Percentiles rank a stretch among this genome's conserved stretches.
These are phyloP conservation scores for Beverwykella pulmonaria DNA, from an alignment of 495 filamentous ascomycete genomes.

Conservation along the genomic window DNA sequence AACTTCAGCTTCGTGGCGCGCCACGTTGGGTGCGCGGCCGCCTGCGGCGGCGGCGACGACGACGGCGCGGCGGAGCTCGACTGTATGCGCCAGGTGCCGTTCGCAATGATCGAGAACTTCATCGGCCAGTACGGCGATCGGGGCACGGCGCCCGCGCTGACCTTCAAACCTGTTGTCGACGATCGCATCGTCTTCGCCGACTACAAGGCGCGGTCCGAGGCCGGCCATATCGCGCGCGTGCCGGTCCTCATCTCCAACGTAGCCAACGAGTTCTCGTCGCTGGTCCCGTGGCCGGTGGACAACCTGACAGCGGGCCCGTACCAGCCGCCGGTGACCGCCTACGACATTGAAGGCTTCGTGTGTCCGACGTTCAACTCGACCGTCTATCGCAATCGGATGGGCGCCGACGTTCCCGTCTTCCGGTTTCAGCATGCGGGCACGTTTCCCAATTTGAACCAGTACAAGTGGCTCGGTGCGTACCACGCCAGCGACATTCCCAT, in stretches of 20 bases:
- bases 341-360: constrained; percentile 23
- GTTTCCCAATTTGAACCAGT: constrained; percentile 51
- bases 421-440: constrained; percentile 57
- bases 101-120: constrained; percentile 47
- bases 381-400: neutral
- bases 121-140: constrained; percentile 35
- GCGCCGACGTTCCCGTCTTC: constrained; percentile 36
- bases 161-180: constrained; percentile 48
- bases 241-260: constrained; percentile 14
- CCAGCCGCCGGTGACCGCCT: constrained; percentile 30
- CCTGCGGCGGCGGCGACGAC: constrained; percentile 42
- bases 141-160: constrained; percentile 21
- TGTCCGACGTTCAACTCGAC: constrained; percentile 43
- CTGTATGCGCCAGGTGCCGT: constrained; percentile 51
- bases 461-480: constrained; percentile 55
- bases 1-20: constrained; percentile 7
- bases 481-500: constrained; percentile 54
- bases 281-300: constrained; percentile 12
- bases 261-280: constrained; percentile 9
- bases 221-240: constrained; percentile 19
- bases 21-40: neutral
- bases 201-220: constrained; percentile 46
- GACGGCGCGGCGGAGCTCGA: constrained; percentile 44
- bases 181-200: constrained; percentile 48
- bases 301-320: constrained; percentile 43